Evolutionary conservation across 192 early-diverging fungal species (phyloP).

Genomic region (Lobosporangium transversale): DNA sequence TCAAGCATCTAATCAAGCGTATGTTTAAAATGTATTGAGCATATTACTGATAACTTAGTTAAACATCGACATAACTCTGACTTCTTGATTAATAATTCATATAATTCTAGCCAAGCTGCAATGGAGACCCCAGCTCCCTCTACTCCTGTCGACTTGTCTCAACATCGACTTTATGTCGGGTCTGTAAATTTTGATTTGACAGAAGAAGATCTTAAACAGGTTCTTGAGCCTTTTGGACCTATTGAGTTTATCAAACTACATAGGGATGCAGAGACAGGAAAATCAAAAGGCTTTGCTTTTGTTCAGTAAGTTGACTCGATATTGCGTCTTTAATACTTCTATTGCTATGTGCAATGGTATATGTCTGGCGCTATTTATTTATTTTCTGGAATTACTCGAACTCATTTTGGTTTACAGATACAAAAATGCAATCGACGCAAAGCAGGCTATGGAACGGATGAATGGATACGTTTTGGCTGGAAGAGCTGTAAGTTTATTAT

Average conservation of each 20-base stretch:
- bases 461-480: conserved; percentile 87
- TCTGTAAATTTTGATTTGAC: conserved; percentile 72
- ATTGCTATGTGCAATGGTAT: no score
- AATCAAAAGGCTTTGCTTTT: conserved; percentile 83
- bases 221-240: conserved; percentile 87
- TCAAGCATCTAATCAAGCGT: conserved; percentile 62
- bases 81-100: no score
- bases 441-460: conserved; percentile 81
- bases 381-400: no score
- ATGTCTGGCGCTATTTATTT: neutral
- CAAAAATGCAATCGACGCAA: conserved; percentile 74
- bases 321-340: neutral
- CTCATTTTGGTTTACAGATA: conserved; percentile 69
- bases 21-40: conserved; percentile 24
- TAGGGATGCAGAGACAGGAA: conserved; percentile 75
- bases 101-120: conserved; percentile 33
- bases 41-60: neutral
- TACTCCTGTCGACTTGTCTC: conserved; percentile 56
- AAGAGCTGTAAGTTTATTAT: conserved; percentile 58
- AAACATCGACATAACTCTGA: neutral
- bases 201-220: conserved; percentile 76
- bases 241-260: conserved; percentile 87
- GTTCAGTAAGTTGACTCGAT: conserved; percentile 66
- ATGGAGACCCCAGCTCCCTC: conserved; percentile 29
- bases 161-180: conserved; percentile 71